Conservation (phyloP, 768 basidiomycete genomes). For the Scleroderma citrinum region DNA sequence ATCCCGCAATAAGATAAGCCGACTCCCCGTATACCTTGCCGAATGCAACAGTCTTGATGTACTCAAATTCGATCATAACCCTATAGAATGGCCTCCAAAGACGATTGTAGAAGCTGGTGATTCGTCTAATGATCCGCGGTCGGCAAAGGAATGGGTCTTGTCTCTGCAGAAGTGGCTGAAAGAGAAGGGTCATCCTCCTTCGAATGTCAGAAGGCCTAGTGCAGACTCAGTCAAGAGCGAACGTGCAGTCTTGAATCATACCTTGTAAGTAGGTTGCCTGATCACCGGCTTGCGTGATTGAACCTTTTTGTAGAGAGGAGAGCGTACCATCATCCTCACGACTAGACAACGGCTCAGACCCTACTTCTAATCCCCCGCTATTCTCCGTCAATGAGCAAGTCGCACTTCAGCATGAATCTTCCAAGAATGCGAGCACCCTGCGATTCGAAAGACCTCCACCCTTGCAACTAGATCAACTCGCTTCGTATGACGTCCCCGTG, state of each 20-base stretch:
- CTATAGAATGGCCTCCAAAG: slow-evolving; percentile 87
- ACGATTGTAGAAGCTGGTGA: slow-evolving; percentile 41
- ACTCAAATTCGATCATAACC: slow-evolving; percentile 86
- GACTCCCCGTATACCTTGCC: slow-evolving; percentile 72
- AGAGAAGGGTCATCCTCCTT: slow-evolving; percentile 33
- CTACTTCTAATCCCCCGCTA: slow-evolving; percentile 49
- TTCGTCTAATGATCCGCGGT: slow-evolving; percentile 40
- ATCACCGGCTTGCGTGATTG: slow-evolving; percentile 3
- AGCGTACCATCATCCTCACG: slow-evolving; percentile 40
- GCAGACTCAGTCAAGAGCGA: slow-evolving; percentile 49
- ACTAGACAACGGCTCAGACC: slow-evolving; percentile 33
- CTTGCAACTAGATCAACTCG: slow-evolving; percentile 42
- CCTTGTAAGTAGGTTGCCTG: slow-evolving; percentile 17
- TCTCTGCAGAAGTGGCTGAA: slow-evolving; percentile 74
- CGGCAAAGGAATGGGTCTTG: slow-evolving; percentile 67
- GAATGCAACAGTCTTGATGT: slow-evolving; percentile 70
- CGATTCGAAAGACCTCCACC: slow-evolving; percentile 41
- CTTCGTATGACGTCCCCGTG: slow-evolving; percentile 36
- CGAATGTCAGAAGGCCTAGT: slow-evolving; percentile 30
- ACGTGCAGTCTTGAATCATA: slow-evolving; percentile 30
- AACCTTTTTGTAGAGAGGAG: slow-evolving; percentile 29
- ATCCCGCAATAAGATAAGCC: slow-evolving; percentile 76
- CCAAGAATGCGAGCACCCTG: slow-evolving; percentile 21
- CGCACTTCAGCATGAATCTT: slow-evolving; percentile 27
- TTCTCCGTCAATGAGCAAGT: slow-evolving; percentile 57